These are phyloP conservation scores for Coleophoma eucalyptorum DNA, from an alignment of 2,329 filamentous ascomycete genomes.

Conservation along the genomic window DNA sequence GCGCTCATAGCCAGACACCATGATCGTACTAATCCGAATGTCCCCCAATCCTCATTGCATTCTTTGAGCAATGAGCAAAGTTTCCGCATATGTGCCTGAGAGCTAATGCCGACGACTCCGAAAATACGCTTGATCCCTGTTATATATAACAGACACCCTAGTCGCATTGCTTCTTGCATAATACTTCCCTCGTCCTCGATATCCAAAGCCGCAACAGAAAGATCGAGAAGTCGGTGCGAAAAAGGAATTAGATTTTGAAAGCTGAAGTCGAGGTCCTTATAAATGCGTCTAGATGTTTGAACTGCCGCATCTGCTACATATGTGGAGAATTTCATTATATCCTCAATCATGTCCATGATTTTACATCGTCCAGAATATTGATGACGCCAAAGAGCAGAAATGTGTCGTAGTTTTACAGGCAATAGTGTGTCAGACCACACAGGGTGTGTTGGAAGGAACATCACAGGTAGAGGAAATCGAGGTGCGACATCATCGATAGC, in stretches of 20 bases:
- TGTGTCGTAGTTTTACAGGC: neutral
- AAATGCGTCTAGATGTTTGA: slow-evolving; percentile 2
- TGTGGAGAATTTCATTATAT: slow-evolving; percentile 1
- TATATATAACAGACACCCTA: slow-evolving; percentile 7
- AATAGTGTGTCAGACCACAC: neutral
- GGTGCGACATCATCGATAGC: slow-evolving; percentile 3
- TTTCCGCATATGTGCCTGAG: slow-evolving; percentile 4
- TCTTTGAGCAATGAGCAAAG: slow-evolving; percentile 3
- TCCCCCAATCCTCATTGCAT: slow-evolving; percentile 2
- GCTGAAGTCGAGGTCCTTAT: slow-evolving; percentile 3
- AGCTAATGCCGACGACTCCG: slow-evolving; percentile 6
- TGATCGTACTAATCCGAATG: slow-evolving; percentile 2
- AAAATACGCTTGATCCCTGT: slow-evolving; percentile 9
- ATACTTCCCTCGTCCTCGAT: neutral
- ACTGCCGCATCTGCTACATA: slow-evolving; percentile 2
- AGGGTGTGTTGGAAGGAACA: neutral
- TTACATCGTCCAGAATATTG: neutral
- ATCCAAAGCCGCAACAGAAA: neutral
- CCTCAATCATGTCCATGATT: slow-evolving; percentile 1
- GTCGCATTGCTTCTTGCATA: slow-evolving; percentile 3
- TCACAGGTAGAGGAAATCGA: neutral
- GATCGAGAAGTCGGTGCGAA: slow-evolving; percentile 1
- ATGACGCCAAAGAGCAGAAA: neutral
- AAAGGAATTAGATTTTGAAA: slow-evolving; percentile 3
- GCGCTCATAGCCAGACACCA: slow-evolving; percentile 13